These are phyloP conservation scores for Sporothrix pseudoabietina DNA, from an alignment of 2,329 filamentous ascomycete species.

Conservation along the genomic window DNA sequence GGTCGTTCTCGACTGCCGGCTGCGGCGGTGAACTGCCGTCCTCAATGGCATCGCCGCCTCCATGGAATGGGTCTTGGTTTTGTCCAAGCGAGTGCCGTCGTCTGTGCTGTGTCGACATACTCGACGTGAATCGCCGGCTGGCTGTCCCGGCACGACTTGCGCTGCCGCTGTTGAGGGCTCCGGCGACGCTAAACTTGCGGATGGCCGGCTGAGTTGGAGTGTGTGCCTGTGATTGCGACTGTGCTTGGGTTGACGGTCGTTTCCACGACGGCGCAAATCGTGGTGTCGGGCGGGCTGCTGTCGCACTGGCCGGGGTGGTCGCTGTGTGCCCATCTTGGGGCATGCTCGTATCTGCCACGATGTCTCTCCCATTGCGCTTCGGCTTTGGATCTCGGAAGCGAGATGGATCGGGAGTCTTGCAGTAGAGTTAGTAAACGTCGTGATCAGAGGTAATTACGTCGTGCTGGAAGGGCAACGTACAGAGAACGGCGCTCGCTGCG, in stretches of 20 bases:
- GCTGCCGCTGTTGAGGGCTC: not conserved
- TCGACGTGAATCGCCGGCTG: not conserved
- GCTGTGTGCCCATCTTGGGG: not conserved
- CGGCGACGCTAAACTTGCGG: constrained; percentile 2
- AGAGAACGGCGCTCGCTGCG: constrained; percentile 23
- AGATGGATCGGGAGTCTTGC: constrained; percentile 20
- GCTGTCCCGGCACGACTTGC: not conserved
- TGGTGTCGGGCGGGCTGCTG: constrained; percentile 28
- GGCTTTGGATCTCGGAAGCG: constrained; percentile 22
- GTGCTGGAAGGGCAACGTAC: not conserved
- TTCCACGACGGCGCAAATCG: constrained; percentile 29
- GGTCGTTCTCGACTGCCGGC: not conserved
- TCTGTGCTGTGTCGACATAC: not conserved
- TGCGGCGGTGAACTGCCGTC: constrained; percentile 30
- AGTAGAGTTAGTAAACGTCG: not conserved
- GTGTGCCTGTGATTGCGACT: constrained; percentile 9
- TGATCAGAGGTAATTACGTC: not conserved
- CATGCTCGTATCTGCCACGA: not conserved
- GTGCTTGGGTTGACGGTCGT: not conserved
- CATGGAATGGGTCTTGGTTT: not conserved
- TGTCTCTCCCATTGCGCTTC: not conserved
- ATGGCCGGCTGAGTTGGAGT: not conserved
- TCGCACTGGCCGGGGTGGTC: not conserved
- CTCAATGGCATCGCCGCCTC: constrained; percentile 28
- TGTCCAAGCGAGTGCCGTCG: not conserved